phyloP scores from a whole-genome alignment of 192 early-diverging fungal species.

The Funneliformis mosseae region DNA sequence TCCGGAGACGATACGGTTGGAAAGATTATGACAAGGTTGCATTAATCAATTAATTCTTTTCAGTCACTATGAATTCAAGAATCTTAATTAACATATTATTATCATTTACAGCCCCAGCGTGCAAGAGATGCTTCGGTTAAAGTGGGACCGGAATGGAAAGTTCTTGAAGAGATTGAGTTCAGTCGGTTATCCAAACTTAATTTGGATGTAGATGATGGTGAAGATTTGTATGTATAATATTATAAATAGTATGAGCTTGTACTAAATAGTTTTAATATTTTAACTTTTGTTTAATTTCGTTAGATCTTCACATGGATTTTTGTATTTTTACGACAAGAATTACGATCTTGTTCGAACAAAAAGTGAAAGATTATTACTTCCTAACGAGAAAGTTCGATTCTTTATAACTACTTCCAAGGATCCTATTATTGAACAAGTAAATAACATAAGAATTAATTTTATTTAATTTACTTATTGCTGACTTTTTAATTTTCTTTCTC shows the following conservation, averaged over 20 bases:
- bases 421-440: conserved; percentile 68
- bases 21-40: conserved; percentile 48
- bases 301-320: conserved; percentile 74
- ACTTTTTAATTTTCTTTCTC: conserved; percentile 36
- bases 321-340: conserved; percentile 75
- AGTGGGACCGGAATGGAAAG: conserved; percentile 86
- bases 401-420: conserved; percentile 88
- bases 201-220: conserved; percentile 75
- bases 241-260: neutral
- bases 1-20: conserved; percentile 47
- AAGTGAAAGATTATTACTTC: conserved; percentile 72
- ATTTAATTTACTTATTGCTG: conserved; percentile 30
- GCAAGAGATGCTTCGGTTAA: conserved; percentile 84
- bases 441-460: neutral
- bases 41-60: neutral
- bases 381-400: conserved; percentile 65
- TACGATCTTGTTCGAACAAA: conserved; percentile 87
- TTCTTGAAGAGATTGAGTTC: conserved; percentile 96
- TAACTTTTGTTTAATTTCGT: conserved; percentile 13
- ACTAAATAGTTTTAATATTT: conserved; percentile 23
- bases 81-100: neutral
- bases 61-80: neutral
- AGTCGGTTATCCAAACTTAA: conserved; percentile 80
- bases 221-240: conserved; percentile 68
- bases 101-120: conserved; percentile 62